phyloP scores from a whole-genome alignment of 2,329 filamentous ascomycete genomes.

The Biscogniauxia mediterranea region DNA sequence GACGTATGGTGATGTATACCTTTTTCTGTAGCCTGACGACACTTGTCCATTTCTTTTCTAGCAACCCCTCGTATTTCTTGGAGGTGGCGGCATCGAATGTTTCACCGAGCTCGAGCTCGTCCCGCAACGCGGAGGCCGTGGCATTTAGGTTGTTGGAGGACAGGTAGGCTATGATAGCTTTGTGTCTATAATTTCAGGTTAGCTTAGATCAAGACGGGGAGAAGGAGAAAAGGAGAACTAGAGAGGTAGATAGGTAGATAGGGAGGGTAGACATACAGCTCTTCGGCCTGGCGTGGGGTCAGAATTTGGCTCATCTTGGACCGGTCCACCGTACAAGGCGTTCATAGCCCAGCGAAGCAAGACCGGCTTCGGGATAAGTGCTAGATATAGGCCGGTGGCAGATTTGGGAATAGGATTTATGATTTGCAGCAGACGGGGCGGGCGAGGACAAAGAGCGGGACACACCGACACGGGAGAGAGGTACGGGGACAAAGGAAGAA shows the following conservation, averaged over 20 bases:
- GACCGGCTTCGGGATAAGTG: conserved; percentile 1
- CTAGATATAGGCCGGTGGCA: conserved; percentile 3
- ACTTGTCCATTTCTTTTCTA: conserved; percentile 99
- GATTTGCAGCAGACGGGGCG: background rate
- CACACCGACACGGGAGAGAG: background rate
- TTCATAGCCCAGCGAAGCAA: conserved; percentile 1
- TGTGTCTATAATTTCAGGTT: conserved; percentile 53
- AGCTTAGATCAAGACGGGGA: background rate
- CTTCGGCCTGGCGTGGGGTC: conserved; percentile 33
- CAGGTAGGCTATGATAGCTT: conserved; percentile 89
- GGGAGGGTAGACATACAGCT: conserved; percentile 25
- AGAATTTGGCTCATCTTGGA: conserved; percentile 31
- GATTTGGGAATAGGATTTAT: background rate
- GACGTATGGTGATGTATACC: conserved; percentile 46
- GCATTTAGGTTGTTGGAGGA: conserved; percentile 68
- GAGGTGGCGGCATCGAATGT: conserved; percentile 75
- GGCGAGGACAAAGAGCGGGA: background rate
- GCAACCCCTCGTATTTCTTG: conserved; percentile 89
- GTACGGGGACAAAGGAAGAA: background rate
- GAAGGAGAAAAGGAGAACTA: background rate
- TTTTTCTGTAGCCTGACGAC: conserved; percentile 95
- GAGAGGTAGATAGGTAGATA: background rate
- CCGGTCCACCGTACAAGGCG: conserved; percentile 1
- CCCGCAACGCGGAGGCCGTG: conserved; percentile 68
- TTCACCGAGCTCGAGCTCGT: conserved; percentile 71